Evolutionary conservation across 2,329 filamentous ascomycete species (phyloP).

Genomic region (Pezicula radicicola): DNA sequence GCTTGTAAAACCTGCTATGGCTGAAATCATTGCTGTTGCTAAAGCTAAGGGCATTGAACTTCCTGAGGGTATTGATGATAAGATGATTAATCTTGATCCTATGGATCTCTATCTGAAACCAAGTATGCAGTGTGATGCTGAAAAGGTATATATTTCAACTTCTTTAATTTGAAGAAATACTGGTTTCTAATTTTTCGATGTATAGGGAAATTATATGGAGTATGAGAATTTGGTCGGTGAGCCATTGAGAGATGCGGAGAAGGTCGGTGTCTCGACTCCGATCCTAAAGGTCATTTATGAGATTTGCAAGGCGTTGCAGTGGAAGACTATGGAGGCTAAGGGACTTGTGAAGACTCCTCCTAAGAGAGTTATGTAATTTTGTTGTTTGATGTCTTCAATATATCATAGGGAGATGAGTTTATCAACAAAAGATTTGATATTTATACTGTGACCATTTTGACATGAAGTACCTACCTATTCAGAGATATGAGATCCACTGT

Average conservation of each 20-base stretch:
- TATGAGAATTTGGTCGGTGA: slow-evolving; percentile 53
- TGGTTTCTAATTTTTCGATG: background rate
- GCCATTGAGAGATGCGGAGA: slow-evolving; percentile 44
- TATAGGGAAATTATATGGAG: slow-evolving; percentile 49
- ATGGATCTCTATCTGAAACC: slow-evolving; percentile 37
- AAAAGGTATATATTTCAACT: slow-evolving; percentile 34
- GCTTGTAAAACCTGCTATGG: slow-evolving; percentile 20
- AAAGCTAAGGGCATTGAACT: slow-evolving; percentile 14
- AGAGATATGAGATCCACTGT: no score
- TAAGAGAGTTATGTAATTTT: slow-evolving; percentile 4
- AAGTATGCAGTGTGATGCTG: slow-evolving; percentile 49
- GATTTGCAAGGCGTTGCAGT: slow-evolving; percentile 45
- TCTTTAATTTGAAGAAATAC: background rate
- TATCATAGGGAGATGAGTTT: no score
- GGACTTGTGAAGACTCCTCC: slow-evolving; percentile 28
- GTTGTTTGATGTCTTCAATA: no score
- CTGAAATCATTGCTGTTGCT: slow-evolving; percentile 18
- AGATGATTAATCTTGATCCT: slow-evolving; percentile 45
- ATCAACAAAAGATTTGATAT: no score
- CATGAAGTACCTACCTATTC: no score
- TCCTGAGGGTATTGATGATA: slow-evolving; percentile 15
- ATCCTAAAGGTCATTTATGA: slow-evolving; percentile 49
- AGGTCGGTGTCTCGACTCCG: slow-evolving; percentile 46
- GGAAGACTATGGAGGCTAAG: slow-evolving; percentile 34
- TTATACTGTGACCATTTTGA: no score